Percentiles rank a stretch among this genome's conserved stretches.
phyloP scores from a whole-genome alignment of 208 protist species.

The Trypanosoma theileri region DNA sequence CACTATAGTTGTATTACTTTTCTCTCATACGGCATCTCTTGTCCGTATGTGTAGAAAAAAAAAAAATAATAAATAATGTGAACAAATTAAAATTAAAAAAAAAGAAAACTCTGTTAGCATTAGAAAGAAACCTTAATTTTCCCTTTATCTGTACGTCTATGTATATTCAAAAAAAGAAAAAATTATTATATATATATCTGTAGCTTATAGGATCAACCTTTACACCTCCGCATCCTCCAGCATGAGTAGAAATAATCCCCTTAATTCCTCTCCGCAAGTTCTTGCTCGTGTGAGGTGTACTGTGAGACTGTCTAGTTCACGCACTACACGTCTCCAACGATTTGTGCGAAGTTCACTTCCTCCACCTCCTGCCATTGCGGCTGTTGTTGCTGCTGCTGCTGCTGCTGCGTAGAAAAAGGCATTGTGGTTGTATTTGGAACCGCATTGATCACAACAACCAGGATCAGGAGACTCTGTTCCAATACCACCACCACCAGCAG shows the following conservation, averaged over 20 bases:
- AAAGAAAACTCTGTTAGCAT: conserved; percentile 13
- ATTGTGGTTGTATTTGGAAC: too few relatives aligned
- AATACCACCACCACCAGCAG: not conserved
- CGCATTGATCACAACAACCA: too few relatives aligned
- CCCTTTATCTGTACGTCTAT: too few relatives aligned
- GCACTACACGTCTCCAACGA: conserved; percentile 45
- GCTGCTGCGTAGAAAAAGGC: too few relatives aligned
- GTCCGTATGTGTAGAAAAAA: too few relatives aligned
- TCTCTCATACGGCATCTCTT: too few relatives aligned
- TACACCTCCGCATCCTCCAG: conserved; percentile 52
- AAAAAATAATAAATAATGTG: conserved; percentile 5
- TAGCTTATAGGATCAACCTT: not conserved
- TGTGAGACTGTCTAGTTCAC: conserved; percentile 54
- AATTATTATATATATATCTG: too few relatives aligned
- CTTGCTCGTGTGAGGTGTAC: conserved; percentile 37
- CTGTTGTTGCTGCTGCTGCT: too few relatives aligned
- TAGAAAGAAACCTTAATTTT: not conserved
- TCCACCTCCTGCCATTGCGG: not conserved
- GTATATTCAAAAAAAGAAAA: too few relatives aligned
- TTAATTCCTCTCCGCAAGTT: conserved; percentile 51
- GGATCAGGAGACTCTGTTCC: too few relatives aligned
- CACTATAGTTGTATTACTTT: too few relatives aligned
- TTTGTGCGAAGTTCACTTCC: conserved; percentile 28
- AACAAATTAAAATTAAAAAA: conserved; percentile 7
- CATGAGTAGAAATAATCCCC: conserved; percentile 59